These are phyloP conservation scores for Phytophthora idaei DNA, from an alignment of 352 stramenopile genomes.

Conservation along the genomic window DNA sequence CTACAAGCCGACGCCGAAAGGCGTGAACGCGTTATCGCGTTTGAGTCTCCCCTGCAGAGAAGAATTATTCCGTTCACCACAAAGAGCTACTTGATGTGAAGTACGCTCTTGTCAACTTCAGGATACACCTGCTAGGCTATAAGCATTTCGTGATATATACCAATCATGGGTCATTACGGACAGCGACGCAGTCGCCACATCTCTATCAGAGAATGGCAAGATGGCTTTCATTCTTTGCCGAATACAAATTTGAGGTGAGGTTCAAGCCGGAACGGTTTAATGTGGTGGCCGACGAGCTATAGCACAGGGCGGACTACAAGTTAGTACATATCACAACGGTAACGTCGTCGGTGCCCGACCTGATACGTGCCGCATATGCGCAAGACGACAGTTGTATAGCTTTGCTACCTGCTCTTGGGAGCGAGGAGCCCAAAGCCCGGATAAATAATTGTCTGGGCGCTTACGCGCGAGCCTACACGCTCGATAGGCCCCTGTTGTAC, in stretches of 20 bases:
- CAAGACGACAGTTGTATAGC: background rate
- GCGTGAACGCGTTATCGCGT: background rate
- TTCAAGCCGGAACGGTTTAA: slow-evolving; percentile 28
- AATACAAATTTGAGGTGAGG: slow-evolving; percentile 31
- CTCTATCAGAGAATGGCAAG: slow-evolving; percentile 30
- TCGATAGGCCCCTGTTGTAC: background rate
- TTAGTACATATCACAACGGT: slow-evolving; percentile 17
- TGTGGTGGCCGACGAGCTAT: slow-evolving; percentile 30
- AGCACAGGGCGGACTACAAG: slow-evolving; percentile 20
- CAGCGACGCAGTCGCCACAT: slow-evolving; percentile 13
- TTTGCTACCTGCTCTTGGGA: background rate
- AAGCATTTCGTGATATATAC: slow-evolving; percentile 13
- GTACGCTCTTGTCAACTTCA: slow-evolving; percentile 30
- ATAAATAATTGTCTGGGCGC: background rate
- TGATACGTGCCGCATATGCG: background rate
- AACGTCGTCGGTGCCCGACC: slow-evolving; percentile 1
- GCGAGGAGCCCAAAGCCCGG: background rate
- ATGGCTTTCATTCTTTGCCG: slow-evolving; percentile 38
- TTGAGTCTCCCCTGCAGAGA: background rate
- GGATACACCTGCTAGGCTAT: slow-evolving; percentile 29
- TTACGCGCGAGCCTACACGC: background rate
- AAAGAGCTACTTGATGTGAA: background rate
- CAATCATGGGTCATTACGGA: slow-evolving; percentile 33
- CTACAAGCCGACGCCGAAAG: slow-evolving; percentile 8
- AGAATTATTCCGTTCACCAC: background rate